Percentiles rank a stretch among this genome's conserved stretches.
Evolutionary conservation across 441 rosid genomes (phyloP).

Genomic region (Arabidopsis hybrid): DNA sequence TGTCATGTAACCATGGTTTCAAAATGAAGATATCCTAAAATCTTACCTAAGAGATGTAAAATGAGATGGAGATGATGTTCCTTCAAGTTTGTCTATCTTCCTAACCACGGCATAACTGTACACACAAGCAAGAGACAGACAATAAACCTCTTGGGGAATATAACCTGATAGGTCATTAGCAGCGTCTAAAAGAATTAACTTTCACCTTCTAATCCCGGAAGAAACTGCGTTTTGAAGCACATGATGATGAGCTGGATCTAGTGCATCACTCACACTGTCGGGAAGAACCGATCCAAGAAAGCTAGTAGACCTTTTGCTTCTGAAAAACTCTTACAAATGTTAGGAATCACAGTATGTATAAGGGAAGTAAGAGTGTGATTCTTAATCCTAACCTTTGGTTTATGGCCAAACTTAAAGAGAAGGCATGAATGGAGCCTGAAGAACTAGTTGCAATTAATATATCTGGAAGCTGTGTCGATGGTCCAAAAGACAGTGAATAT

Average conservation of each 20-base stretch:
- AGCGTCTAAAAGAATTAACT: slow-evolving; percentile 2
- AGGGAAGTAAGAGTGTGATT: slow-evolving; percentile 22
- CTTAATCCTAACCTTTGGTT: slow-evolving; percentile 66
- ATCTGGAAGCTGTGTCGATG: slow-evolving; percentile 69
- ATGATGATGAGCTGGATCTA: slow-evolving; percentile 82
- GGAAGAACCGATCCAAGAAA: slow-evolving; percentile 86
- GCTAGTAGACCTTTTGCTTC: slow-evolving; percentile 70
- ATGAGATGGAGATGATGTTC: slow-evolving; percentile 58
- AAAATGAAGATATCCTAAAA: neutral
- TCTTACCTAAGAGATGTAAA: slow-evolving; percentile 59
- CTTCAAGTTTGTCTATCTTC: slow-evolving; percentile 64
- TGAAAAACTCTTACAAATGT: slow-evolving; percentile 33
- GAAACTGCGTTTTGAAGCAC: slow-evolving; percentile 76
- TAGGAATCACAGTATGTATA: neutral
- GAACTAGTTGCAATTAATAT: slow-evolving; percentile 84
- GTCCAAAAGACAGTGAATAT: slow-evolving; percentile 89
- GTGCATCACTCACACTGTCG: slow-evolving; percentile 74
- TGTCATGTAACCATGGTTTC: neutral
- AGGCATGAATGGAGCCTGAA: slow-evolving; percentile 87
- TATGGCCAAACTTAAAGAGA: slow-evolving; percentile 66
- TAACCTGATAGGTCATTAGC: slow-evolving; percentile 9
- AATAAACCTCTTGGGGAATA: neutral
- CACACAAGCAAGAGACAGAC: slow-evolving; percentile 24
- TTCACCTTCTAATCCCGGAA: slow-evolving; percentile 78
- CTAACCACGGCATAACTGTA: slow-evolving; percentile 73